phyloP scores from a whole-genome alignment of 352 stramenopile species.

The Globisporangium cystogenes region DNA sequence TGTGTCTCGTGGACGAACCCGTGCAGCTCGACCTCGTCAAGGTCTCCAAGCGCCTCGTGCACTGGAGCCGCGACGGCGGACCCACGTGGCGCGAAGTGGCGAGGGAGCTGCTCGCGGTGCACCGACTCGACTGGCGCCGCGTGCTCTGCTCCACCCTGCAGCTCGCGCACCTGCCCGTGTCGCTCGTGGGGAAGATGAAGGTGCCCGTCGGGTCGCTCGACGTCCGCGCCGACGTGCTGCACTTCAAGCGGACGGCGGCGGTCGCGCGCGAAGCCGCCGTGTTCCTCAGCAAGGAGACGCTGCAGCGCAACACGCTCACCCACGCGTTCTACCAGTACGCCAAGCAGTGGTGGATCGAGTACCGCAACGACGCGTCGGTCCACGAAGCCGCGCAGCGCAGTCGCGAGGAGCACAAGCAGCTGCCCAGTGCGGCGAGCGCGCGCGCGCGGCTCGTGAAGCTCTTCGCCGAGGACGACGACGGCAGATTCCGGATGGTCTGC shows the following conservation, averaged over 20 bases:
- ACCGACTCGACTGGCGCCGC: conserved; percentile 73
- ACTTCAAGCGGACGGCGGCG: conserved; percentile 39
- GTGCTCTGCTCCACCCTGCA: conserved; percentile 64
- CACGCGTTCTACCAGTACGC: conserved; percentile 79
- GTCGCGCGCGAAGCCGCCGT: conserved; percentile 35
- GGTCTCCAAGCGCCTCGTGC: conserved; percentile 40
- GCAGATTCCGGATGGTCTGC: conserved; percentile 80
- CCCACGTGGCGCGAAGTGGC: conserved; percentile 38
- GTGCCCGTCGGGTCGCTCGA: conserved; percentile 60
- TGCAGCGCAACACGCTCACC: conserved; percentile 44
- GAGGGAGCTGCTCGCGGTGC: conserved; percentile 54
- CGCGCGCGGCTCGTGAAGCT: conserved; percentile 62
- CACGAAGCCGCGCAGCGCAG: conserved; percentile 6
- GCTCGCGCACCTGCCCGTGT: conserved; percentile 63
- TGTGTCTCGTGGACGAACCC: conserved; percentile 60
- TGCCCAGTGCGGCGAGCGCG: conserved; percentile 10
- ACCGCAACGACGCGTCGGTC: conserved; percentile 27
- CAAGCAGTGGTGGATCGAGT: conserved; percentile 84
- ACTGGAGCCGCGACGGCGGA: conserved; percentile 13
- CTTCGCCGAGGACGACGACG: conserved; percentile 86
- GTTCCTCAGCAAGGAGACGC: conserved; percentile 50
- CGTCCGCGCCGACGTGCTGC: conserved; percentile 56
- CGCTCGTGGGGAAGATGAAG: conserved; percentile 65
- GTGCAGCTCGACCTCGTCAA: conserved; percentile 61
- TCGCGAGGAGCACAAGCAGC: conserved; percentile 1